Percentiles rank a stretch among this genome's conserved stretches.
Conservation (phyloP, 768 basidiomycete genomes). For the Collybia sordida region DNA sequence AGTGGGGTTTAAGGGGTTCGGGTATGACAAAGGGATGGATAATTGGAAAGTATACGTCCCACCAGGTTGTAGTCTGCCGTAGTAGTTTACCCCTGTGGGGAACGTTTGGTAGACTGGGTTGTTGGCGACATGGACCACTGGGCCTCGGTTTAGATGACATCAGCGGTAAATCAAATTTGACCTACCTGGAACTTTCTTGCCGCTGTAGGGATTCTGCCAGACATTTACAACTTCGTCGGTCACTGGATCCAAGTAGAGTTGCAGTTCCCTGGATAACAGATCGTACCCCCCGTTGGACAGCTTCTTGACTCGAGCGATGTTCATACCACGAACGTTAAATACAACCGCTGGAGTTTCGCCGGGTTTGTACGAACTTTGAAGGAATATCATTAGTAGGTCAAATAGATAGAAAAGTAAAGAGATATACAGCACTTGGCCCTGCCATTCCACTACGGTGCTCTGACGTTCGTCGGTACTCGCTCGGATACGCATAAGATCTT, state of each 20-base stretch:
- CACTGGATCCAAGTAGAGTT: constrained; percentile 15
- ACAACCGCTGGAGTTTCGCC: constrained; percentile 12
- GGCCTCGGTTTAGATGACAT: background rate
- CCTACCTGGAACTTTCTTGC: constrained; percentile 14
- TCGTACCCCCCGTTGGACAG: constrained; percentile 15
- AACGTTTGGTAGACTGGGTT: constrained; percentile 18
- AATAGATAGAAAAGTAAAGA: background rate
- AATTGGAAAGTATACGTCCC: constrained; percentile 13
- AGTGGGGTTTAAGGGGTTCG: constrained; percentile 18
- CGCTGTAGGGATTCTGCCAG: constrained; percentile 17
- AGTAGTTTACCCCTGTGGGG: constrained; percentile 4
- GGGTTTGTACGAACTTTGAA: constrained; percentile 14
- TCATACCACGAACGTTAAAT: constrained; percentile 22
- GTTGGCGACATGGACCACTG: constrained; percentile 18
- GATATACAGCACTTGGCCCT: constrained; percentile 17
- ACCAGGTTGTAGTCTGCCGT: constrained; percentile 11
- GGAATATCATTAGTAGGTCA: background rate
- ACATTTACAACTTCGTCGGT: constrained; percentile 16
- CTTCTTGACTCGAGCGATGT: constrained; percentile 13
- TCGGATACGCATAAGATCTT: constrained; percentile 15
- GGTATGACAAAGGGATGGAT: constrained; percentile 16
- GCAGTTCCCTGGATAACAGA: constrained; percentile 13
- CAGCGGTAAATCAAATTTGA: background rate
- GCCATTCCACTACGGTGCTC: constrained; percentile 17
- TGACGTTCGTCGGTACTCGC: constrained; percentile 15